Percentiles rank a stretch among this genome's conserved stretches.
phyloP scores from a whole-genome alignment of 176 grass and related monocot genomes.

The Avena sativa region DNA sequence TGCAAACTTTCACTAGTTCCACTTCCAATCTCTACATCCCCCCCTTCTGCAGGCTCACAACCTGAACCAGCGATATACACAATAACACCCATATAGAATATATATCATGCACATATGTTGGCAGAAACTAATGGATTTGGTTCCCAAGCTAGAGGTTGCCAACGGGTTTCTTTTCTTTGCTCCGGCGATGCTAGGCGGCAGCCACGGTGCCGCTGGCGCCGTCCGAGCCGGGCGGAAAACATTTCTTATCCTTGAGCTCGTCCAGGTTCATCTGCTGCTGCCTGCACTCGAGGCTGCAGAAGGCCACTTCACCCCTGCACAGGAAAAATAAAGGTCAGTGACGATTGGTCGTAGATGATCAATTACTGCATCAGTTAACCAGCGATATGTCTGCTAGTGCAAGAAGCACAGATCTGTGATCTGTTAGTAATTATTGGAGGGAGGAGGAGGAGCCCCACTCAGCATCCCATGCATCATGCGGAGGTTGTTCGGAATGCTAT shows the following conservation, averaged over 20 bases:
- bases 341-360: slow-evolving; percentile 6
- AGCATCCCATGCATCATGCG: slow-evolving; percentile 18
- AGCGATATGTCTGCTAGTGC: neutral
- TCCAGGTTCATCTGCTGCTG: slow-evolving; percentile 84
- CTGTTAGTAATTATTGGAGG: neutral
- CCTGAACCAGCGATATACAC: slow-evolving; percentile 48
- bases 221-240: slow-evolving; percentile 54
- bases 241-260: slow-evolving; percentile 74
- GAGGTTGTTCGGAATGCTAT: slow-evolving; percentile 23
- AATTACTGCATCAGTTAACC: neutral
- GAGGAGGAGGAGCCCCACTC: slow-evolving; percentile 37
- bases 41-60: neutral
- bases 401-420: slow-evolving; percentile 6
- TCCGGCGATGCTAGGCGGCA: slow-evolving; percentile 51
- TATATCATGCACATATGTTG: slow-evolving; percentile 45
- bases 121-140: slow-evolving; percentile 50
- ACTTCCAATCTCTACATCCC: slow-evolving; percentile 45
- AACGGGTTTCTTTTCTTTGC: neutral
- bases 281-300: slow-evolving; percentile 83
- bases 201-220: slow-evolving; percentile 60
- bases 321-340: neutral
- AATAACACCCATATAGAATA: slow-evolving; percentile 43
- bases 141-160: slow-evolving; percentile 36
- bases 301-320: slow-evolving; percentile 84
- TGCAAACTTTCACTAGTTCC: slow-evolving; percentile 22